phyloP scores from a whole-genome alignment of 768 basidiomycete species.

The Tulasnella sp. region DNA sequence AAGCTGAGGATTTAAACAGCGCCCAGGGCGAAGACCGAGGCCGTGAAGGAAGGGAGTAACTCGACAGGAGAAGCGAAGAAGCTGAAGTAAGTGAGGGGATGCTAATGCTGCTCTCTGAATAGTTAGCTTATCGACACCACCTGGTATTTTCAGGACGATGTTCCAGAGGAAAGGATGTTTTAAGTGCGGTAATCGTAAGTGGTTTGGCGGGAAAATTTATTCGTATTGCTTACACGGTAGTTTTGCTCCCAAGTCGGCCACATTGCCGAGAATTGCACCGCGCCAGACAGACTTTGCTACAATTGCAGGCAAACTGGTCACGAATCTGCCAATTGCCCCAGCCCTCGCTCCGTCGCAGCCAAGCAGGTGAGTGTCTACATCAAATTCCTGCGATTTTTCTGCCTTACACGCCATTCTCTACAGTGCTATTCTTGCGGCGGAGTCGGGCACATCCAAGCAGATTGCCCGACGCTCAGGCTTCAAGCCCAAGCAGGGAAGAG shows the following conservation, averaged over 20 bases:
- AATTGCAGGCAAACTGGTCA: conserved; percentile 95
- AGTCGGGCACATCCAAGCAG: conserved; percentile 81
- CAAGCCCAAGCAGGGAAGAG: conserved; percentile 62
- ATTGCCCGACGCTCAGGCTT: conserved; percentile 74
- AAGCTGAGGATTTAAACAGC: neutral
- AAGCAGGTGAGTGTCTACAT: conserved; percentile 1
- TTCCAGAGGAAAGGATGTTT: conserved; percentile 73
- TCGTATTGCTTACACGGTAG: conserved; percentile 25
- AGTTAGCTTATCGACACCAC: conserved; percentile 1
- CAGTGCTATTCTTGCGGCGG: conserved; percentile 94
- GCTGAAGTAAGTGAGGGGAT: neutral
- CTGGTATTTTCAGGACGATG: neutral
- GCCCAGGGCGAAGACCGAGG: conserved; percentile 1
- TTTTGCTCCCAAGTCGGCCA: conserved; percentile 63
- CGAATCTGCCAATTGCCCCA: conserved; percentile 80
- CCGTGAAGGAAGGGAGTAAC: conserved; percentile 5
- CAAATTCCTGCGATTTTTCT: neutral
- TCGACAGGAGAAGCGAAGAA: neutral
- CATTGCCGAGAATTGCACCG: conserved; percentile 87
- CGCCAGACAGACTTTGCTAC: conserved; percentile 85
- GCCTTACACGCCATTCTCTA: conserved; percentile 35
- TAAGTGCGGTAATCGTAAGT: conserved; percentile 84
- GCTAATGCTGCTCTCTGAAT: neutral
- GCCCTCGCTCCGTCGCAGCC: conserved; percentile 22
- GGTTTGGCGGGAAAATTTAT: conserved; percentile 36